Evolutionary conservation across 2,329 filamentous ascomycete genomes (phyloP), one percentile per base, ranked within the genome.

Genomic region (Alternaria arbusti): DNA sequence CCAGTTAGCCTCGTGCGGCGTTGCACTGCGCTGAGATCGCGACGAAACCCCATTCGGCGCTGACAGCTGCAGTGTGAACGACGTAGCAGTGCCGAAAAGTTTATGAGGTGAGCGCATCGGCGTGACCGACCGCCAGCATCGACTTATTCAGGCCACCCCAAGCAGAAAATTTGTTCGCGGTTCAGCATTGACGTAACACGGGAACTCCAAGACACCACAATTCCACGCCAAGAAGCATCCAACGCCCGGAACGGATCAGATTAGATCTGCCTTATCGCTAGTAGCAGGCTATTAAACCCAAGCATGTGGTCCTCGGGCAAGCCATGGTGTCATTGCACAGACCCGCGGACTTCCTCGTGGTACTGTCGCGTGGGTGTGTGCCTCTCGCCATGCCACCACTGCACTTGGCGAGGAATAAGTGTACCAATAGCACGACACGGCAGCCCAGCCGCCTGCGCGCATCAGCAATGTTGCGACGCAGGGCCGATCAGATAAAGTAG

Each of bases 261-360:
- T 67, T 57, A 67, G 63, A 67, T 67, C 44, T 13, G 23, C 11
- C 50, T 57, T 45, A 55, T 62, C 52, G 36, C 49, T 26, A 55
- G 17, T 6, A 3, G 5, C 23, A 12, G n/a, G 9, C 47, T 58
- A 58, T n/a, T 46, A 2, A 6, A 51, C 26, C 40, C 60, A 15
- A 40, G 17, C 5, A 32, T n/a, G 25, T 51, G 30, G 56, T 54
- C 49, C 56, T 32, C 20, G 23, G 49, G 49, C 20, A 43, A 30
- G 49, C 56, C 49, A 54, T 50, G 60, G 12, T 47, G 56, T 59
- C 60, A 63, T 54, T 23, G 51, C 55, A 44, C 59, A 50, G 28
- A 28, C 36, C 32, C 20, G 45, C 28, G 26, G 30, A 28, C 15
- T 40, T 26, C 15, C 8, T 30, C 30, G 49, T 36, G 25, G 32